Percentiles rank a stretch among this genome's conserved stretches.
Evolutionary conservation across 805 yeast genomes (phyloP).

Genomic region (Metschnikowia matae): DNA sequence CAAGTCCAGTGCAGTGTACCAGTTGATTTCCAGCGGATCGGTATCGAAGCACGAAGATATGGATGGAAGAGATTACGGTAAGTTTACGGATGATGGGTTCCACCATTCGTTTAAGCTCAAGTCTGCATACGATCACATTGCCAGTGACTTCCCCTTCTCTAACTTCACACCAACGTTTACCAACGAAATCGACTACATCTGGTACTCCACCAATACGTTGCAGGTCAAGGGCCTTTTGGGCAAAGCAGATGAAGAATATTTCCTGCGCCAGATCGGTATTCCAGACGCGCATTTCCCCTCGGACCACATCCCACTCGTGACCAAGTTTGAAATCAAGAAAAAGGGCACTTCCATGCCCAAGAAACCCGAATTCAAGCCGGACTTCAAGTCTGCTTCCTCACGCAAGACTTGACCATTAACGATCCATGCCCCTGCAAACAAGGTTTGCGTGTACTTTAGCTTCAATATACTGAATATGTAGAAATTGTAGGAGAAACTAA

Average conservation of each 20-base stretch:
- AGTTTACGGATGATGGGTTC: slow-evolving; percentile 85
- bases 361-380: slow-evolving; percentile 44
- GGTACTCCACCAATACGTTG: slow-evolving; percentile 83
- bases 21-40: slow-evolving; percentile 75
- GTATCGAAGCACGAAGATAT: slow-evolving; percentile 79
- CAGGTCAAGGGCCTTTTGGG: slow-evolving; percentile 85
- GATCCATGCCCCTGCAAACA: slow-evolving; percentile 4
- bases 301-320: slow-evolving; percentile 86
- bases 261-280: slow-evolving; percentile 76
- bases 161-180: slow-evolving; percentile 92
- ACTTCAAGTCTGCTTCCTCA: slow-evolving; percentile 38
- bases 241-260: slow-evolving; percentile 73
- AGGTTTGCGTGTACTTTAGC: slow-evolving; percentile 17
- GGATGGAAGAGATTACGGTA: slow-evolving; percentile 85
- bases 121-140: slow-evolving; percentile 79
- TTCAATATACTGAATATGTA: slow-evolving; percentile 2
- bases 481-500: too few species aligned
- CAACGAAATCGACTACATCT: slow-evolving; percentile 89
- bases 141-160: slow-evolving; percentile 84
- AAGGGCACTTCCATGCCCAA: slow-evolving; percentile 23
- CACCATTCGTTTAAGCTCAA: slow-evolving; percentile 74
- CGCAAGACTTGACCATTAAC: slow-evolving; percentile 32
- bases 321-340: slow-evolving; percentile 70
- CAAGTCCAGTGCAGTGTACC: slow-evolving; percentile 85
- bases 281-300: slow-evolving; percentile 94